Evolutionary conservation across 352 stramenopile genomes (phyloP), one percentile per base, ranked within the genome.

Genomic region (Pythium diclinum): DNA sequence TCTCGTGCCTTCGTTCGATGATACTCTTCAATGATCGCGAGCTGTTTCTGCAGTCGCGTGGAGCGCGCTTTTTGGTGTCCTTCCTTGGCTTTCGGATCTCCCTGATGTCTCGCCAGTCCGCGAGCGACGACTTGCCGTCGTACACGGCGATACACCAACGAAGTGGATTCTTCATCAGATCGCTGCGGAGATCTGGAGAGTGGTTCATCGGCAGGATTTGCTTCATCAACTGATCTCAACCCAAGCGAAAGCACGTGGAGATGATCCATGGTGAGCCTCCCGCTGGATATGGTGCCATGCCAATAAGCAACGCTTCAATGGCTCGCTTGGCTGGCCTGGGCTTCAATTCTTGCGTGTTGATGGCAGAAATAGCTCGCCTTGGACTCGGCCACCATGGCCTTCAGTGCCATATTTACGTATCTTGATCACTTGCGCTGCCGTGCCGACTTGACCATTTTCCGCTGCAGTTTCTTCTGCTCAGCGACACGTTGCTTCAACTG

Each of bases 1-100:
- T 58, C 23, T 9, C 21, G 28, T 3, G 61, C 28, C 42, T 62
- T 47, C 25, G 56, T 32, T 0, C 55, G 57, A 17, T 49, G 51
- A 14, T 68, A 74, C 19, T 63, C 56, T 17, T 74, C 62, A 34
- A 74, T 58, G 44, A 74, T 74, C 2, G 62, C 68, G 16, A 70
- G 21, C 48, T 74, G 68, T 17, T 49, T 55, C 16, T 74, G 57
- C 2, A 65, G 19, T 16, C 68, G 68, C 8, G 62, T 70, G 0
- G 38, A 28, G 6, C 54, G 38, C 14, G 61, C 59, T 11, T 28
- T 19, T 5, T 65, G 57, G 13, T 63, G 49, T 14, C 47, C 19
- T 21, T 70, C 62, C 48, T 61, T 61, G 0, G 52, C 17, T n/a
- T 56, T 61, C 0, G 23, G 16, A 16, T 68, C 49, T 17, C 47